These are phyloP conservation scores for Kwoniella dendrophila DNA, from an alignment of 768 basidiomycete genomes.

Conservation along the genomic window DNA sequence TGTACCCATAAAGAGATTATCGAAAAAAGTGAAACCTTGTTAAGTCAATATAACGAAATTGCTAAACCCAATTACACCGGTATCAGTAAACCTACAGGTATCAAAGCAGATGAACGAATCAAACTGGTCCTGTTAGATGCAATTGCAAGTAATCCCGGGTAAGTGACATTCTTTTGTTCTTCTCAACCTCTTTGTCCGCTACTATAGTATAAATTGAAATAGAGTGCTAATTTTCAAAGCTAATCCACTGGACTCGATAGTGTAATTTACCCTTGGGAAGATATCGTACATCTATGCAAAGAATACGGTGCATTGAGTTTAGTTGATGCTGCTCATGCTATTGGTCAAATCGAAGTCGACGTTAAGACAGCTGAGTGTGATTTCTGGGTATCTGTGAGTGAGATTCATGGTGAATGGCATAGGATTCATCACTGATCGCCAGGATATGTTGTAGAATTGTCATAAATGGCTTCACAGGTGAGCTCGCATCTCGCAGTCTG, in stretches of 20 bases:
- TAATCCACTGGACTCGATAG: no score
- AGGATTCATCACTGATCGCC: no score
- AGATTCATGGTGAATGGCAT: neutral
- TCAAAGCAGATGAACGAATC: slow-evolving; percentile 58
- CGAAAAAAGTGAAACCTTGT: slow-evolving; percentile 36
- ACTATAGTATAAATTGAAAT: neutral
- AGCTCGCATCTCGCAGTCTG: neutral
- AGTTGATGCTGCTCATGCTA: slow-evolving; percentile 78
- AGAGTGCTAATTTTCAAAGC: neutral
- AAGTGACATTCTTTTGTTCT: slow-evolving; percentile 12
- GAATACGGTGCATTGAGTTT: slow-evolving; percentile 68
- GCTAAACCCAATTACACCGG: slow-evolving; percentile 51
- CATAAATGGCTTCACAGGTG: slow-evolving; percentile 78
- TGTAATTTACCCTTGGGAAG: slow-evolving; percentile 69
- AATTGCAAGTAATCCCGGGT: slow-evolving; percentile 66
- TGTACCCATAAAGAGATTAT: slow-evolving; percentile 65
- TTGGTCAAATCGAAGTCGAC: slow-evolving; percentile 70
- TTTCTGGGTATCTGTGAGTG: slow-evolving; percentile 73
- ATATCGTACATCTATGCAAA: slow-evolving; percentile 67
- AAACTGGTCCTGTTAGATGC: slow-evolving; percentile 69
- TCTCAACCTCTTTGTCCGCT: neutral
- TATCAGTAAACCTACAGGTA: slow-evolving; percentile 35
- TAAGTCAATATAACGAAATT: slow-evolving; percentile 33
- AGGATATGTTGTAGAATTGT: slow-evolving; percentile 76
- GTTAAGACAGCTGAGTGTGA: slow-evolving; percentile 65